phyloP scores from a whole-genome alignment of 2,329 filamentous ascomycete genomes.

The Ceratocystis colombiana region DNA sequence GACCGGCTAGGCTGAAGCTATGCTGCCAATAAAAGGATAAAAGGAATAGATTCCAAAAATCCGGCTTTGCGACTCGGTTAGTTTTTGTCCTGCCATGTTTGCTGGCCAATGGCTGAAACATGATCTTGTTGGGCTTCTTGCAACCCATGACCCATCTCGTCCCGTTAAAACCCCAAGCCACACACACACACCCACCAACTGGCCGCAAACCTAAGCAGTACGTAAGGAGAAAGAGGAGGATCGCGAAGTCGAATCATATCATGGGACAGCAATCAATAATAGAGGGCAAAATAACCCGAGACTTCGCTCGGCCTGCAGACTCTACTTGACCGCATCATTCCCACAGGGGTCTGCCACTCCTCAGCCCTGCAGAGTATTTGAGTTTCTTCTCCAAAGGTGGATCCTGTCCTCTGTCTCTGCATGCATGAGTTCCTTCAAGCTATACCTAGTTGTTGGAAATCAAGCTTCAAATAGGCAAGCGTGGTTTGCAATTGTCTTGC shows the following conservation, averaged over 20 bases:
- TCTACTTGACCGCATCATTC: slow-evolving; percentile 5
- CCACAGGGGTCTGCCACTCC: not conserved
- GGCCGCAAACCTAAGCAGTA: not conserved
- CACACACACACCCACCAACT: too few relatives aligned
- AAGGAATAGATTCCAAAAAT: not conserved
- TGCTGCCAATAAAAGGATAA: not conserved
- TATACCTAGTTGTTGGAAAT: not conserved
- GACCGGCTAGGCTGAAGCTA: not conserved
- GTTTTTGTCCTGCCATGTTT: not conserved
- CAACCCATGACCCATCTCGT: too few relatives aligned
- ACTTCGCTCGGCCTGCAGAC: too few relatives aligned
- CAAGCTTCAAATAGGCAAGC: too few relatives aligned
- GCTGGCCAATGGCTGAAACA: slow-evolving; percentile 8
- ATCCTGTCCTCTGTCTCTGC: not conserved
- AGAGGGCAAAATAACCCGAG: too few relatives aligned
- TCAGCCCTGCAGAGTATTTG: slow-evolving; percentile 22
- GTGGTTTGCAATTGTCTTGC: too few relatives aligned
- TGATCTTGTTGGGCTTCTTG: not conserved
- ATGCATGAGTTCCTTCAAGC: not conserved
- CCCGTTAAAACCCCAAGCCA: too few relatives aligned
- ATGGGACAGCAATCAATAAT: too few relatives aligned
- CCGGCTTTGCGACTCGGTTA: not conserved
- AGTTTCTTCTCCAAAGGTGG: slow-evolving; percentile 2
- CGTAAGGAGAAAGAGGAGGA: not conserved
- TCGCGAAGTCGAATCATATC: not conserved